Base-by-base conservation (phyloP, 164 flowering plant species). In the Cinnamomum micranthum region DNA sequence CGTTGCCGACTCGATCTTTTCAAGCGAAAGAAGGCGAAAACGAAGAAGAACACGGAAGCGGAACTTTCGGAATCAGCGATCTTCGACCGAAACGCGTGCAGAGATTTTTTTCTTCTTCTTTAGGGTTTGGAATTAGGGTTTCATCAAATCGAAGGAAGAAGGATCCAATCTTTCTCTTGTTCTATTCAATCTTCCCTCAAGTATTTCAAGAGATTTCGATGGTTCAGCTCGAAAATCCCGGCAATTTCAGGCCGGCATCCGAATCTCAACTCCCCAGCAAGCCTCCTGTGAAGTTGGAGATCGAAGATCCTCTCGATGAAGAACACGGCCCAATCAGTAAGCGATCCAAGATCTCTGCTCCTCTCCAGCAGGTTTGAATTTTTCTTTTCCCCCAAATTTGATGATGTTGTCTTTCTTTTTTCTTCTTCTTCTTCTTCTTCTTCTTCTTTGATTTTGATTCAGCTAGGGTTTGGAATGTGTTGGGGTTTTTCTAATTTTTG, bases 221-320 rank as follows among this genome's bases (percentile, higher is more conserved):
- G 91, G 89, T 88, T 69, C 86, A 86, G 84, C 75, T 85, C 81
- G 85, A 87, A 87, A 87, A 80, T 82, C 83, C 89, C 23, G 81
- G 82, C 23, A 80, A 78, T 65, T 50, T 67, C 69, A 72, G 75
- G 63, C 73, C 81, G 78, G 89, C 81, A 58, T 76, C 81, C 2
- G 89, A 79, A 71, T 47, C 84, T 77, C 51, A 13, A 4, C 7
- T 13, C 60, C 60, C 6, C 6, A 55, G 78, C 58, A 84, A 82
- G 85, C 70, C 65, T 10, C 79, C 85, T 78, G 88, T 89, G 79
- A 87, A 86, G 78, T 71, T 86, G 63, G 92, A 92, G 85, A 78
- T 84, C 72, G 89, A 87, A 52, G 92, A 88, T 55, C 52, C 86
- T 0, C 70, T 84, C 64, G 90, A 88, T 50, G 90, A 88, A 22